phyloP scores from a whole-genome alignment of 2,329 filamentous ascomycete genomes.

The Calonectria hongkongensis region DNA sequence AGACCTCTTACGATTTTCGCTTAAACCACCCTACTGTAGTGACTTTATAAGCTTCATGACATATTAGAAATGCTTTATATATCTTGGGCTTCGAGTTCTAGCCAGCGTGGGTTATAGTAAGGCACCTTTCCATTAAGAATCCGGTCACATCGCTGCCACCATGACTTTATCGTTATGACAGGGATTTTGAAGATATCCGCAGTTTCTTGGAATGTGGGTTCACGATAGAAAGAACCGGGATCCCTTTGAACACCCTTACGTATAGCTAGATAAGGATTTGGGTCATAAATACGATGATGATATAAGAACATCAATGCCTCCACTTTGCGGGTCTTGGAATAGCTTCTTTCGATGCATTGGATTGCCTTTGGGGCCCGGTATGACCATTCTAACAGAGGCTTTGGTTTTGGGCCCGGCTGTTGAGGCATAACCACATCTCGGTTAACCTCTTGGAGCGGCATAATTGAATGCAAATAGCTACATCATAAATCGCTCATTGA shows the following conservation, averaged over 20 bases:
- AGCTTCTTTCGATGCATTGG: not conserved
- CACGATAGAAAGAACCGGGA: not conserved
- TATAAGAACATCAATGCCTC: not conserved
- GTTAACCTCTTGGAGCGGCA: not conserved
- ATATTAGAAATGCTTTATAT: not conserved
- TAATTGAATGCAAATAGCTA: not conserved
- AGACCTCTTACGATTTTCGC: too few species aligned
- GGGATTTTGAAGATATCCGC: not conserved
- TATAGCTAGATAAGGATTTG: not conserved
- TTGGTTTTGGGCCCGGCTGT: not conserved
- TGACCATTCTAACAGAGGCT: not conserved
- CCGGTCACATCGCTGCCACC: not conserved
- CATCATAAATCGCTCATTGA: too few species aligned
- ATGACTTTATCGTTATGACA: not conserved
- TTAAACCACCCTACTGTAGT: too few species aligned
- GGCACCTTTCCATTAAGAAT: not conserved
- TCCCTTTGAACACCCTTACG: not conserved
- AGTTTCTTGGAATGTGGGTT: not conserved
- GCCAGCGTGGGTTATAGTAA: not conserved
- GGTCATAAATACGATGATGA: not conserved
- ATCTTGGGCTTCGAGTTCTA: not conserved
- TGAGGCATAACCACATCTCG: not conserved
- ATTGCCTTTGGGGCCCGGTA: not conserved
- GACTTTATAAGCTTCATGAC: too few species aligned
- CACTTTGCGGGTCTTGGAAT: not conserved